Evolutionary conservation across 495 filamentous ascomycete genomes (phyloP).

Genomic region (Achaetomiella virescens): DNA sequence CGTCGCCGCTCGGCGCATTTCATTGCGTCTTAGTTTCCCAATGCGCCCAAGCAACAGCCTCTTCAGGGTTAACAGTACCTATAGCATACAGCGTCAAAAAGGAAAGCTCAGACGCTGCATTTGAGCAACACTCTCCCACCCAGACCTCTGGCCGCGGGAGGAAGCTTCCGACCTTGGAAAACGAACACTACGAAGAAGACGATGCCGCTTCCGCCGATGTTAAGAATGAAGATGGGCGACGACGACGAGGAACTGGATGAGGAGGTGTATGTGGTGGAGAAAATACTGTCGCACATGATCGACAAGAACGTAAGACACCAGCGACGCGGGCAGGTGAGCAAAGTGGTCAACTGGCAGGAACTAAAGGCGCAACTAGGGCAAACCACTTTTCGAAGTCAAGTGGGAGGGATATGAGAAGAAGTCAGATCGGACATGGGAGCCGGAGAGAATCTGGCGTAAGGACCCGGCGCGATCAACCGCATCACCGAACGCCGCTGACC

Average conservation of each 20-base stretch:
- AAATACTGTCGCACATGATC: conserved; percentile 48
- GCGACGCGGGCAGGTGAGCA: not conserved
- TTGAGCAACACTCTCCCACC: conserved; percentile 11
- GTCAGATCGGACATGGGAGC: conserved; percentile 55
- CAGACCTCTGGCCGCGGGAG: conserved; percentile 22
- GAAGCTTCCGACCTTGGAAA: conserved; percentile 13
- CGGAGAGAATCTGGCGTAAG: conserved; percentile 50
- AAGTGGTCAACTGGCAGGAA: not conserved
- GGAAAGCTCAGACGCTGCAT: not conserved
- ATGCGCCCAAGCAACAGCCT: not conserved
- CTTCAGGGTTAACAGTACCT: not conserved
- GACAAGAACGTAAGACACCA: conserved; percentile 23
- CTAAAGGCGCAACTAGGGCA: conserved; percentile 24
- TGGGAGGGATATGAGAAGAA: conserved; percentile 59
- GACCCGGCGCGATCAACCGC: not conserved
- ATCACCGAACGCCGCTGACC: not conserved
- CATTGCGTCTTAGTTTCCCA: not conserved
- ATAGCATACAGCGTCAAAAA: conserved; percentile 10
- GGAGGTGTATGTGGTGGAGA: conserved; percentile 51
- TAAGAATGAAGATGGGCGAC: conserved; percentile 11
- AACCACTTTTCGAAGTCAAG: conserved; percentile 49
- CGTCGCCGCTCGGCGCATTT: not conserved
- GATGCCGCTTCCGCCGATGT: conserved; percentile 10
- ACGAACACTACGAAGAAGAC: conserved; percentile 10
- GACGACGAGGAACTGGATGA: conserved; percentile 28